Evolutionary conservation across 805 yeast species (phyloP), one percentile per base, ranked within the genome.

Genomic region (Candida germanica): DNA sequence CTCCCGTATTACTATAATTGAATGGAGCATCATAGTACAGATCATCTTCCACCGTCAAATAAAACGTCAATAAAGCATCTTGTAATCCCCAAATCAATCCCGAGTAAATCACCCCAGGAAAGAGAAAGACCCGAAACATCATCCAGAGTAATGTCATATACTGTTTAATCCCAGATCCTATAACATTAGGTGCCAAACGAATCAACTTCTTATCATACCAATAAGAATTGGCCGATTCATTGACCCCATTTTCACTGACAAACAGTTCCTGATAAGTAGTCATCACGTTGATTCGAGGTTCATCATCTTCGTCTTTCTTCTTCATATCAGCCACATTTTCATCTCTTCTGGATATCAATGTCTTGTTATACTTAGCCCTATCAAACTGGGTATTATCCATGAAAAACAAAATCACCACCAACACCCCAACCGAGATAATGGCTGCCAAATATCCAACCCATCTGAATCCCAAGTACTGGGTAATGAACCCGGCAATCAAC

Each of bases 321-420:
- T 33, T 33, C n/a, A n/a, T 13, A 6, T 3, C 5, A 12, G 20
- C 32, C 4, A 21, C 5, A n/a, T 22, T 31, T 8, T 30, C 26
- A 6, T n/a, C 29, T 19, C 17, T 27, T 13, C 27, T 25, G 2
- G 14, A 27, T 18, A 22, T 19, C 12, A 26, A 17, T 9, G 27
- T 34, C 25, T 32, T 32, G n/a, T 35, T 35, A 20, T 54, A 56
- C 29, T 41, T 48, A 16, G 49, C 38, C 29, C 69, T 49, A 41
- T 66, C 66, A 42, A 74, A 77, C 34, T 64, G 68, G 10, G 83
- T 75, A 49, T 77, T 81, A 49, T 77, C 80, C 73, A 74, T 67
- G 21, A 70, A 62, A 39, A 77, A 53, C 35, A 66, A 56, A 60
- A 54, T 50, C 50, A 61, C 47, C 55, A 61, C 28, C 51, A 67